phyloP scores from a whole-genome alignment of 2,329 filamentous ascomycete genomes.

The Chaetothyriales sp. region DNA sequence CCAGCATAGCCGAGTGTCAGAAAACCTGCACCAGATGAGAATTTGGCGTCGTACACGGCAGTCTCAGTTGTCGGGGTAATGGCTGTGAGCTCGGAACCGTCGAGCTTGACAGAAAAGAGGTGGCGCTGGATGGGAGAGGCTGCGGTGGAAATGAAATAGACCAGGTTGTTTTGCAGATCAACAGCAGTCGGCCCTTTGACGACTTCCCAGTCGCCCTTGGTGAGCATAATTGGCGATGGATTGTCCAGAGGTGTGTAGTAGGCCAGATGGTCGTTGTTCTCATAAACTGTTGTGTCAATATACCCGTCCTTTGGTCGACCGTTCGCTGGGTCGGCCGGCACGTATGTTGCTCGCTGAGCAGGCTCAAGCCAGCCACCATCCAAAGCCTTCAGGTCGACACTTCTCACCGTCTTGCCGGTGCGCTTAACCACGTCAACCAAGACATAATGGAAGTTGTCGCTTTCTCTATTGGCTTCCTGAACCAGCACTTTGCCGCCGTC shows the following conservation, averaged over 20 bases:
- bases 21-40: conserved; percentile 69
- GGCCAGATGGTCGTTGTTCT: conserved; percentile 77
- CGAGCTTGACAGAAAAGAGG: conserved; percentile 70
- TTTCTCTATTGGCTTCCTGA: conserved; percentile 86
- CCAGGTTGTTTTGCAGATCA: conserved; percentile 68
- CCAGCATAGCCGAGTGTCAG: conserved; percentile 72
- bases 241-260: conserved; percentile 86
- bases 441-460: conserved; percentile 75
- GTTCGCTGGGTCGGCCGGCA: conserved; percentile 66
- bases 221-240: conserved; percentile 67
- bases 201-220: conserved; percentile 83
- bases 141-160: conserved; percentile 82
- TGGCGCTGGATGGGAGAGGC: conserved; percentile 81
- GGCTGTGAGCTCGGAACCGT: conserved; percentile 52
- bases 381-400: conserved; percentile 62
- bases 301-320: conserved; percentile 75
- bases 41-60: conserved; percentile 68
- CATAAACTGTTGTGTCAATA: conserved; percentile 74
- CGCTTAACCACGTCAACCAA: conserved; percentile 64
- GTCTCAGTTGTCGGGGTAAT: conserved; percentile 59
- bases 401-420: conserved; percentile 62
- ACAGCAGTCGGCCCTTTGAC: conserved; percentile 69
- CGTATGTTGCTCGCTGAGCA: conserved; percentile 66
- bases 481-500: conserved; percentile 65
- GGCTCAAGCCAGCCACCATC: conserved; percentile 98